Evolutionary conservation across 2,329 filamentous ascomycete genomes (phyloP).

Genomic region (Rhytidhysteron rufulum): DNA sequence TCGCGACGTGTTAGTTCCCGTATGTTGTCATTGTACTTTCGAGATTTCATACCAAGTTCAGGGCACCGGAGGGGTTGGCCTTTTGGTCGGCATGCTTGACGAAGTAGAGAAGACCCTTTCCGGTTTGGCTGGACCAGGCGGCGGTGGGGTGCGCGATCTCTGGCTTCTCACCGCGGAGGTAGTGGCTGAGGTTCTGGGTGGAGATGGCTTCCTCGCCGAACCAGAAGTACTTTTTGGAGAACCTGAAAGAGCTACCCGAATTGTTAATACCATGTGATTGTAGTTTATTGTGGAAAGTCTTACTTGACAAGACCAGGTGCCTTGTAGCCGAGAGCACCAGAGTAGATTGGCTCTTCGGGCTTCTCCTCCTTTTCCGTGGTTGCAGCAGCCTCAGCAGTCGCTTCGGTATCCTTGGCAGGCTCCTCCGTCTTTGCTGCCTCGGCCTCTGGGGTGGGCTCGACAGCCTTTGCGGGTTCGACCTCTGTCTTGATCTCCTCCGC

Average conservation of each 20-base stretch:
- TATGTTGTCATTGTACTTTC: neutral
- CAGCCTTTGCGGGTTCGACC: conserved; percentile 26
- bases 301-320: conserved; percentile 86
- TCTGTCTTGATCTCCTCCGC: conserved; percentile 36
- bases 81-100: conserved; percentile 82
- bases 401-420: conserved; percentile 30
- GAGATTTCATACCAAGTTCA: conserved; percentile 68
- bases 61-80: conserved; percentile 71
- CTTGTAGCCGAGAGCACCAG: conserved; percentile 88
- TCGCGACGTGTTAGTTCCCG: conserved; percentile 29
- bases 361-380: conserved; percentile 44
- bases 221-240: conserved; percentile 86
- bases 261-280: too few relatives aligned
- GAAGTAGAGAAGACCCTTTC: conserved; percentile 91
- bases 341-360: conserved; percentile 65
- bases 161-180: conserved; percentile 86
- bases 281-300: too few relatives aligned
- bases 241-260: conserved; percentile 80
- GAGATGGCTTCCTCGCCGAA: conserved; percentile 64
- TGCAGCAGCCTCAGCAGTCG: conserved; percentile 18
- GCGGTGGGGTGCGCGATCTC: conserved; percentile 72
- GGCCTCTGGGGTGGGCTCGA: conserved; percentile 28
- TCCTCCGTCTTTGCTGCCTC: conserved; percentile 43
- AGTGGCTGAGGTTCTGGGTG: conserved; percentile 68
- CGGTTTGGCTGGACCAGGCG: conserved; percentile 89